These are phyloP conservation scores for Durusdinium trenchii DNA, from an alignment of 73 alveolate species.

Conservation along the genomic window DNA sequence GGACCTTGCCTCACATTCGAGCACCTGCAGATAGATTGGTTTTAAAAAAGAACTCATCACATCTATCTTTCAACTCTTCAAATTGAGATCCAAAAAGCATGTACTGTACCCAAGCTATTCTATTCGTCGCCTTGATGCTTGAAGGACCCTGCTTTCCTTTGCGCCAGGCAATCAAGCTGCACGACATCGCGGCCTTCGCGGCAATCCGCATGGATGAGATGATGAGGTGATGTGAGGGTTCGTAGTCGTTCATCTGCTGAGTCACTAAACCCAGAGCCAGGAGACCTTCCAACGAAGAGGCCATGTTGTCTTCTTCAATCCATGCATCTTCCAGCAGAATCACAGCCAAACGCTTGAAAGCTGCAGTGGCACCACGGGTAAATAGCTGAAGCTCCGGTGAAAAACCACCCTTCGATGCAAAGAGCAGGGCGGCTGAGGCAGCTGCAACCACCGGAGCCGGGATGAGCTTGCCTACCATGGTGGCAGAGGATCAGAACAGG, in stretches of 20 bases:
- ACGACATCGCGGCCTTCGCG: conserved; percentile 45
- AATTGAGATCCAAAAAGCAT: no score
- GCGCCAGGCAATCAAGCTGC: conserved; percentile 67
- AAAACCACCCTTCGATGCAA: conserved; percentile 77
- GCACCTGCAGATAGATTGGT: neutral
- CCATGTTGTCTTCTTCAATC: conserved; percentile 33
- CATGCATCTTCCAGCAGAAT: conserved; percentile 81
- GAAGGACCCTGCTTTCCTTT: neutral
- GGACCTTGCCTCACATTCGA: neutral
- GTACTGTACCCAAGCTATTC: no score
- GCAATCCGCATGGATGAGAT: conserved; percentile 65
- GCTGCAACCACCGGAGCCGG: conserved; percentile 53
- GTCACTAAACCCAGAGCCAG: conserved; percentile 67
- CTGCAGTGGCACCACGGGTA: conserved; percentile 87
- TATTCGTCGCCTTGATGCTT: no score
- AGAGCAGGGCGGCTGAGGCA: conserved; percentile 27
- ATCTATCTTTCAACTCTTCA: no score
- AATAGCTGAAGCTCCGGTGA: conserved; percentile 80
- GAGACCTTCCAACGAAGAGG: neutral
- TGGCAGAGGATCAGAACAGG: no score
- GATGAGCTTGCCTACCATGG: neutral
- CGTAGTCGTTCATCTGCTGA: conserved; percentile 68
- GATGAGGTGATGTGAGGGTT: neutral
- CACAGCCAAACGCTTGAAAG: conserved; percentile 90
- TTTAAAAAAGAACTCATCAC: no score